phyloP scores from a whole-genome alignment of 148 eudicot genomes.

The Fallopia convolvulus region DNA sequence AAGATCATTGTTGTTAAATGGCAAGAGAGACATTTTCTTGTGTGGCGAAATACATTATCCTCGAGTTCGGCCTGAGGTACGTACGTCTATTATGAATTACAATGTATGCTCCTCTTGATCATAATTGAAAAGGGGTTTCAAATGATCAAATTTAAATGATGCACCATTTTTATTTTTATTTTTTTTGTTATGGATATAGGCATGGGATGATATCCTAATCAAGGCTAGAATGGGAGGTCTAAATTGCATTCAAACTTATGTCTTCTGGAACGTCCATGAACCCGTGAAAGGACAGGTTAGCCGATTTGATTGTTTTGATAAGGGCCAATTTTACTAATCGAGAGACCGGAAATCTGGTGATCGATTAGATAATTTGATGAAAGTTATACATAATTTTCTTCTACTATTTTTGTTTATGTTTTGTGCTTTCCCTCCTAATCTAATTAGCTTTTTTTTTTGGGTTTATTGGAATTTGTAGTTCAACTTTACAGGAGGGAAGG shows the following conservation, averaged over 20 bases:
- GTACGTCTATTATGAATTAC: conserved; percentile 11
- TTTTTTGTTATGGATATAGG: conserved; percentile 8
- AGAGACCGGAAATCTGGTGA: too few relatives aligned
- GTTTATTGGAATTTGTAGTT: conserved; percentile 31
- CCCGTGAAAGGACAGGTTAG: conserved; percentile 35
- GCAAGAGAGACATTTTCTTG: conserved; percentile 32
- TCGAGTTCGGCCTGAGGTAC: conserved; percentile 30
- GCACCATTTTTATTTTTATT: too few relatives aligned
- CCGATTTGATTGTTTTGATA: not conserved
- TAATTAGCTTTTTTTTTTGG: not conserved
- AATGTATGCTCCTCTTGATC: not conserved
- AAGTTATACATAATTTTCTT: not conserved
- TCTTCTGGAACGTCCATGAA: conserved; percentile 38
- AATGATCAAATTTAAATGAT: not conserved
- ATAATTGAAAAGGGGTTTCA: not conserved
- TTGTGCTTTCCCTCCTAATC: not conserved
- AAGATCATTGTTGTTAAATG: conserved; percentile 38
- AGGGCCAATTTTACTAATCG: too few relatives aligned
- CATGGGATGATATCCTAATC: conserved; percentile 30
- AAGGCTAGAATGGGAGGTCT: conserved; percentile 35
- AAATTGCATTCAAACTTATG: conserved; percentile 37
- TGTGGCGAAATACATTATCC: conserved; percentile 61
- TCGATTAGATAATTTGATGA: too few relatives aligned
- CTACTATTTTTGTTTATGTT: not conserved
- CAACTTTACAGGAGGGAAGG: conserved; percentile 49